Conservation (phyloP, 441 rosid genomes). For the Pelargonium fulgidum region DNA sequence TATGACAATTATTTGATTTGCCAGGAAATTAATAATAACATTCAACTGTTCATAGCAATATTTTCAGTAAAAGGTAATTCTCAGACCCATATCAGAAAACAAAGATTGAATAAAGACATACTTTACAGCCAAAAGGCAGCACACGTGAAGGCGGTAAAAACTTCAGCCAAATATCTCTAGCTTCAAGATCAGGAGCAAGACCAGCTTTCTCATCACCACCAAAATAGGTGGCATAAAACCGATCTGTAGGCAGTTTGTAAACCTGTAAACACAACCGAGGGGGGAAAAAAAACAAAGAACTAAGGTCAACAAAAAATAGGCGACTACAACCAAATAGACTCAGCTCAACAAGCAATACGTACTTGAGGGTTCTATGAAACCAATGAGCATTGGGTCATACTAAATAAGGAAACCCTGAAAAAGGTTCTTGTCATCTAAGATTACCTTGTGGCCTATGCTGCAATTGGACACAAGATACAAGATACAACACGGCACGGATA, state of each 20-base stretch:
- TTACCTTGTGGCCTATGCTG: no score
- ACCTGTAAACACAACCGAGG: conserved; percentile 34
- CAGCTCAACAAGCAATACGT: no score
- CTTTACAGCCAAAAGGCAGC: conserved; percentile 90
- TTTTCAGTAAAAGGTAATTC: no score
- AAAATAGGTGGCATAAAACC: conserved; percentile 90
- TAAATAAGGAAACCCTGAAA: no score
- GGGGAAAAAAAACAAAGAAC: no score
- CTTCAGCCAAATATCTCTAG: conserved; percentile 73
- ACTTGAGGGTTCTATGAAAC: no score
- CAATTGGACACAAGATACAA: no score
- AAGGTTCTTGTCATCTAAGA: no score
- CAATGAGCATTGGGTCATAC: no score
- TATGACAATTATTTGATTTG: not conserved
- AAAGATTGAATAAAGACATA: conserved; percentile 22
- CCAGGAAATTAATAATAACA: not conserved
- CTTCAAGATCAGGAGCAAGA: conserved; percentile 82
- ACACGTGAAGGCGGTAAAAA: conserved; percentile 73
- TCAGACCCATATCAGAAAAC: not conserved
- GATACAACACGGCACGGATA: no score
- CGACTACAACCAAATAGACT: no score
- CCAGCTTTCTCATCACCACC: conserved; percentile 93
- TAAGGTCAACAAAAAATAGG: no score
- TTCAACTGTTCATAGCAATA: not conserved
- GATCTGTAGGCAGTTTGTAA: conserved; percentile 64